Evolutionary conservation across 345 rosid species (phyloP).

Genomic region (Excoecaria agallocha): DNA sequence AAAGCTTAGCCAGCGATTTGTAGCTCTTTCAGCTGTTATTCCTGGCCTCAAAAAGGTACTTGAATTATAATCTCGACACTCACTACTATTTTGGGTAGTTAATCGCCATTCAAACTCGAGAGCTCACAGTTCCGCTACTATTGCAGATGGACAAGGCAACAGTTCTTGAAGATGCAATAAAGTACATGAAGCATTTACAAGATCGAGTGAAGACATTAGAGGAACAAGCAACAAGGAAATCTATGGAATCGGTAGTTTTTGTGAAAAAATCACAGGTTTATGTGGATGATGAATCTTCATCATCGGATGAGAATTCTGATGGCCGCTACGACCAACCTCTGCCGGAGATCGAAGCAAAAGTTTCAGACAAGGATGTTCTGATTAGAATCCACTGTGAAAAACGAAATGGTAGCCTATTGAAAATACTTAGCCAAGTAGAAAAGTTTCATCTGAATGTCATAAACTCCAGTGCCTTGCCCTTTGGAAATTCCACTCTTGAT

Average conservation of each 20-base stretch:
- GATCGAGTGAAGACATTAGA: slow-evolving; percentile 58
- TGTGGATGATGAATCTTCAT: slow-evolving; percentile 40
- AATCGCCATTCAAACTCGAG: too few species aligned
- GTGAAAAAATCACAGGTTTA: slow-evolving; percentile 51
- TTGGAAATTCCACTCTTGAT: slow-evolving; percentile 59
- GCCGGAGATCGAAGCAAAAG: slow-evolving; percentile 70
- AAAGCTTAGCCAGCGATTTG: slow-evolving; percentile 53
- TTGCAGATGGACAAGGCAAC: slow-evolving; percentile 68
- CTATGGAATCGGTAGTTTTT: slow-evolving; percentile 45
- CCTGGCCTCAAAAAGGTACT: slow-evolving; percentile 59
- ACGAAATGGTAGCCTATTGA: slow-evolving; percentile 35
- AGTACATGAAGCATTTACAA: slow-evolving; percentile 61
- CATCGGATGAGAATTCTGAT: slow-evolving; percentile 25
- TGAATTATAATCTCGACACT: neutral
- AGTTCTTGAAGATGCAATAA: slow-evolving; percentile 60
- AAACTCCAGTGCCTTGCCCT: slow-evolving; percentile 48
- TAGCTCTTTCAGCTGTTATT: slow-evolving; percentile 54
- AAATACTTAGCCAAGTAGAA: slow-evolving; percentile 48
- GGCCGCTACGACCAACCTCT: slow-evolving; percentile 21
- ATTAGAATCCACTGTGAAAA: slow-evolving; percentile 67
- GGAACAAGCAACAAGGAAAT: slow-evolving; percentile 46
- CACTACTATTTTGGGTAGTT: too few species aligned
- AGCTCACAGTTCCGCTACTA: too few species aligned
- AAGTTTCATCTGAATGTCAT: slow-evolving; percentile 42
- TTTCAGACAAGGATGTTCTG: slow-evolving; percentile 51